A percentile compares a stretch with the other conserved stretches of the same genome.
These are phyloP conservation scores for Funneliformis caledonium DNA, from an alignment of 371 early-diverging fungal genomes.

Conservation along the genomic window DNA sequence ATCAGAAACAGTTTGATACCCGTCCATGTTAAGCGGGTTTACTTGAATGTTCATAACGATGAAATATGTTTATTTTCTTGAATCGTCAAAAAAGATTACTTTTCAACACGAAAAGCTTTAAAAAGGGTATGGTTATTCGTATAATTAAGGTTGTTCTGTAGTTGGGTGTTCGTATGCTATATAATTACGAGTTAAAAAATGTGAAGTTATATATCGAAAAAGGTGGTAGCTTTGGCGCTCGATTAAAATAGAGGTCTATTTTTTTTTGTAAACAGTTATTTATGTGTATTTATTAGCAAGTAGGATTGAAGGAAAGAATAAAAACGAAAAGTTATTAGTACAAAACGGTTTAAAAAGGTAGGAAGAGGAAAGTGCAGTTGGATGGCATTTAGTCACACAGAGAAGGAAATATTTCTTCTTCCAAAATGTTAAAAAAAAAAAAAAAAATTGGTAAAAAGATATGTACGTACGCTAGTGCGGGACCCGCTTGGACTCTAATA, in stretches of 20 bases:
- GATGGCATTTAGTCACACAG: slow-evolving; percentile 10
- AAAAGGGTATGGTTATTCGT: background rate
- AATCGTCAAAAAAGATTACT: background rate
- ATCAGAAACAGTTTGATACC: background rate
- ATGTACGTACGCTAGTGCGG: background rate
- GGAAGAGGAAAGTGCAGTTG: slow-evolving; percentile 5
- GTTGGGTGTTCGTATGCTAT: background rate
- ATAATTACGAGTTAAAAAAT: background rate
- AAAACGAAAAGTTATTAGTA: background rate
- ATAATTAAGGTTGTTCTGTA: background rate
- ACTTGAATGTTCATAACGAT: background rate
- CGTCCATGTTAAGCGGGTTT: background rate
- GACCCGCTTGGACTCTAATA: background rate
- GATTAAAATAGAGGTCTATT: background rate
- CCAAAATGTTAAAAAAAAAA: background rate
- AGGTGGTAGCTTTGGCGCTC: background rate
- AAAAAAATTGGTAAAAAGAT: background rate
- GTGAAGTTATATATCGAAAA: background rate
- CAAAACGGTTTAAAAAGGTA: background rate
- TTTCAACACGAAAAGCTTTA: background rate
- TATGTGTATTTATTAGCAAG: background rate
- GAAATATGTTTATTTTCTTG: background rate
- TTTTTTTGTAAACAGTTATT: background rate
- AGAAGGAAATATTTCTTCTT: background rate
- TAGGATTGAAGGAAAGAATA: background rate